These are phyloP conservation scores for Excoecaria cochinchinensis DNA, from an alignment of 345 rosid species.

Conservation along the genomic window DNA sequence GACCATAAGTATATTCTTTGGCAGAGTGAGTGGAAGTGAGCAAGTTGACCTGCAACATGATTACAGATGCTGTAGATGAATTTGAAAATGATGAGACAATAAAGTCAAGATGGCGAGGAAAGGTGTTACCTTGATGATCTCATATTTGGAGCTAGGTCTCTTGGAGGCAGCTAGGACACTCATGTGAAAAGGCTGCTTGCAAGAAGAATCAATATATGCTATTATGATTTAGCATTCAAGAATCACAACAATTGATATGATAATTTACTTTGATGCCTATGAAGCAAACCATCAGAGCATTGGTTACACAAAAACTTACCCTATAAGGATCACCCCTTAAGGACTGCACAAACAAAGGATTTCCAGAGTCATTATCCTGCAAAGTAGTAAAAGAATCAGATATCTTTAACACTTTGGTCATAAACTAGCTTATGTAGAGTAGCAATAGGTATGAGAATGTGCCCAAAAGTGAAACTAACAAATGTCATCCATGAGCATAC, in stretches of 20 bases:
- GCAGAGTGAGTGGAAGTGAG: slow-evolving; percentile 31
- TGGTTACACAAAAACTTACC: slow-evolving; percentile 31
- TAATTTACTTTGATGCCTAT: not conserved
- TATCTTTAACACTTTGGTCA: not conserved
- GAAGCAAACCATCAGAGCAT: not conserved
- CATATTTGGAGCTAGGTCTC: slow-evolving; percentile 36
- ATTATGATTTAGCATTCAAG: not conserved
- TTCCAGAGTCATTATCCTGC: slow-evolving; percentile 39
- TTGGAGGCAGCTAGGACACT: slow-evolving; percentile 37
- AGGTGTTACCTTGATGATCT: slow-evolving; percentile 45
- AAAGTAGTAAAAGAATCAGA: slow-evolving; percentile 11
- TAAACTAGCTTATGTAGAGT: slow-evolving; percentile 7
- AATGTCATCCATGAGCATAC: slow-evolving; percentile 21
- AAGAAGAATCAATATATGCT: not conserved
- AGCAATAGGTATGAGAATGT: not conserved
- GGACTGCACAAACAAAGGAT: slow-evolving; percentile 49
- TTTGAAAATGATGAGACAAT: not conserved
- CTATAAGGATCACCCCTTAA: slow-evolving; percentile 57
- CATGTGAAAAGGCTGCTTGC: slow-evolving; percentile 51
- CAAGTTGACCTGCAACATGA: slow-evolving; percentile 44
- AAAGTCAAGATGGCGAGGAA: not conserved
- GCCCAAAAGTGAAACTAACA: not conserved
- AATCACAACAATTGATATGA: not conserved
- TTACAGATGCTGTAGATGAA: slow-evolving; percentile 7
- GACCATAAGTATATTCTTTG: slow-evolving; percentile 23